phyloP scores from a whole-genome alignment of 768 basidiomycete genomes.

The Austroboletus festivus region DNA sequence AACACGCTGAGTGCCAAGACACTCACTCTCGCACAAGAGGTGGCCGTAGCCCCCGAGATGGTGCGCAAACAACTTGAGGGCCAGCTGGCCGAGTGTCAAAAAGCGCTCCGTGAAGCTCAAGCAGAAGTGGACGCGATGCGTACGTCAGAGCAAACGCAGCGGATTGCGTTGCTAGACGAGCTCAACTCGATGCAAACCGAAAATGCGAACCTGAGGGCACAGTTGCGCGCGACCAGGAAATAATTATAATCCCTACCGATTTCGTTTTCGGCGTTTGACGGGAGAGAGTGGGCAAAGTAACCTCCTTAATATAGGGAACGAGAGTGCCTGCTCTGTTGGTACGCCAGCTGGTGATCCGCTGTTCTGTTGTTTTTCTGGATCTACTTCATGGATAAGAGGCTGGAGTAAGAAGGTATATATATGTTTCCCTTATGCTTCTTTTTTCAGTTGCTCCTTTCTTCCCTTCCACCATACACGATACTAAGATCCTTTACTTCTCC shows the following conservation, averaged over 20 bases:
- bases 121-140: conserved; percentile 69
- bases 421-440: not conserved
- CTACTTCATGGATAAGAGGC: not conserved
- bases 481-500: not conserved
- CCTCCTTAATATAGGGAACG: no score
- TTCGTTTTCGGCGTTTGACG: no score
- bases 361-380: not conserved
- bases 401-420: not conserved
- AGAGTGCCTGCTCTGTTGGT: not conserved
- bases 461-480: conserved; percentile 1
- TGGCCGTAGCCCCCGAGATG: conserved; percentile 35
- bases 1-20: conserved; percentile 69
- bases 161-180: conserved; percentile 84
- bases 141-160: conserved; percentile 73
- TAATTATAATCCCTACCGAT: not conserved
- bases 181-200: conserved; percentile 80
- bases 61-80: conserved; percentile 61
- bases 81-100: conserved; percentile 59
- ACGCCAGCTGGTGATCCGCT: conserved; percentile 1
- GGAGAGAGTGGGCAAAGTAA: no score
- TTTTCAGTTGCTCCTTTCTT: not conserved
- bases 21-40: conserved; percentile 46
- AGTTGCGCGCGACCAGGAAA: conserved; percentile 57
- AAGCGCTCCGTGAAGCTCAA: conserved; percentile 58
- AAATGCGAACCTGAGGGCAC: conserved; percentile 66